Conservation (phyloP, 495 filamentous ascomycete species). For the Neurospora sp. region DNA sequence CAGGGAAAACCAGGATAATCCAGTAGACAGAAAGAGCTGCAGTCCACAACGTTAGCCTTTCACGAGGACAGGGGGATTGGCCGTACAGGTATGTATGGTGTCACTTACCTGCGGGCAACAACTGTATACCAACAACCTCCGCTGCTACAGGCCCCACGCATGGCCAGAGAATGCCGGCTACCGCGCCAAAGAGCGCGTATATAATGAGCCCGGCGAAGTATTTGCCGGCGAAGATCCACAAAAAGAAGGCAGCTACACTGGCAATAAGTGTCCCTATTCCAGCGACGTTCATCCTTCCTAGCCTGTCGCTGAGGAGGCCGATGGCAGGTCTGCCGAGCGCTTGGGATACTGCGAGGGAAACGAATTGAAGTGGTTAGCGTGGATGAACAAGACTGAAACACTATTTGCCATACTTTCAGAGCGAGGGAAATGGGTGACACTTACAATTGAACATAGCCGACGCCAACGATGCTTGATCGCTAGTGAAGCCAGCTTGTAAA, state of each 20-base stretch:
- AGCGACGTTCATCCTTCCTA: conserved; percentile 61
- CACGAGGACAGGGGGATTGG: background rate
- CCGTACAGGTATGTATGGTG: background rate
- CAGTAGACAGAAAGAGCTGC: conserved; percentile 60
- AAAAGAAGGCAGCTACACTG: conserved; percentile 49
- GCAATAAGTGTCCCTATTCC: conserved; percentile 47
- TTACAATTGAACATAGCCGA: conserved; percentile 63
- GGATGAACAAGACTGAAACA: background rate
- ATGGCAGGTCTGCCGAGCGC: conserved; percentile 48
- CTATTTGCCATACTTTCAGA: conserved; percentile 25
- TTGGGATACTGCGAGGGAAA: conserved; percentile 24
- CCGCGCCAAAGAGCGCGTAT: conserved; percentile 58
- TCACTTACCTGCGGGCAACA: conserved; percentile 51
- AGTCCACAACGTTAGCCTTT: background rate
- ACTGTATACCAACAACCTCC: conserved; percentile 64
- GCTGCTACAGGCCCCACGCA: conserved; percentile 62
- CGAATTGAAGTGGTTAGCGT: background rate
- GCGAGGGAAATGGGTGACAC: conserved; percentile 6
- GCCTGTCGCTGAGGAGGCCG: conserved; percentile 53
- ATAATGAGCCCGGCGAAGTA: conserved; percentile 57
- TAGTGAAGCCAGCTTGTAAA: conserved; percentile 47
- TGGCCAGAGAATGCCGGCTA: conserved; percentile 67
- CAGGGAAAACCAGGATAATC: conserved; percentile 61
- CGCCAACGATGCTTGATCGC: conserved; percentile 57
- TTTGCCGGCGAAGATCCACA: conserved; percentile 59